Conservation (phyloP, 2,329 filamentous ascomycete species). For the Lasiodiplodia sp. region DNA sequence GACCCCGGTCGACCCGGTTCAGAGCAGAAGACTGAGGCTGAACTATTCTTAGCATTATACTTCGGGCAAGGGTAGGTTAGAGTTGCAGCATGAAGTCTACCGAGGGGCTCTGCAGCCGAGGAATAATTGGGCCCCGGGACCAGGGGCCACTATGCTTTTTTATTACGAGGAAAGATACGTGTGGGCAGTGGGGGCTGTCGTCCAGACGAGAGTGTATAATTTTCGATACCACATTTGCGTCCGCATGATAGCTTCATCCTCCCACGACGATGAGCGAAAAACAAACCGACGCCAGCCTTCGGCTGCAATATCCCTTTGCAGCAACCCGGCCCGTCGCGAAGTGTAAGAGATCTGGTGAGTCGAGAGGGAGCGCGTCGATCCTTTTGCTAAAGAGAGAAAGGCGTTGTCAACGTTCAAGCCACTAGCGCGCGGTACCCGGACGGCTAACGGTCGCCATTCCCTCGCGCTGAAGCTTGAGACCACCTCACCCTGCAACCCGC, state of each 20-base stretch:
- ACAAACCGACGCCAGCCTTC: no score
- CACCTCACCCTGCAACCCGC: background rate
- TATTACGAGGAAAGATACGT: no score
- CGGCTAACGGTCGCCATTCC: constrained; percentile 12
- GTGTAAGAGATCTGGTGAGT: background rate
- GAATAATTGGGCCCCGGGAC: background rate
- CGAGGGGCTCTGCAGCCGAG: background rate
- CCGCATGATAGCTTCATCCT: no score
- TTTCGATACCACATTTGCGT: no score
- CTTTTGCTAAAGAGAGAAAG: constrained; percentile 8
- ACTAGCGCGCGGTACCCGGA: constrained; percentile 1
- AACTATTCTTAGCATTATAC: constrained; percentile 3
- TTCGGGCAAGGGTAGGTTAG: background rate
- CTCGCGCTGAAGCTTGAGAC: constrained; percentile 13
- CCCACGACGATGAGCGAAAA: no score
- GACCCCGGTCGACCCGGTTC: background rate
- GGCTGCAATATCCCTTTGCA: no score
- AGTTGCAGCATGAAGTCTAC: background rate
- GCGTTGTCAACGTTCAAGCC: background rate
- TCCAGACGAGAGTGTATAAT: no score
- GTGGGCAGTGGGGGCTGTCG: no score
- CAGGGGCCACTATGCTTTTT: no score
- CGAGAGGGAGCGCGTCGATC: constrained; percentile 14
- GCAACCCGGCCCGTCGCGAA: background rate
- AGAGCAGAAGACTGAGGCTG: background rate